Percentiles rank a stretch among this genome's conserved stretches.
Conservation (phyloP, 164 flowering plant genomes). For the Annona cherimola region DNA sequence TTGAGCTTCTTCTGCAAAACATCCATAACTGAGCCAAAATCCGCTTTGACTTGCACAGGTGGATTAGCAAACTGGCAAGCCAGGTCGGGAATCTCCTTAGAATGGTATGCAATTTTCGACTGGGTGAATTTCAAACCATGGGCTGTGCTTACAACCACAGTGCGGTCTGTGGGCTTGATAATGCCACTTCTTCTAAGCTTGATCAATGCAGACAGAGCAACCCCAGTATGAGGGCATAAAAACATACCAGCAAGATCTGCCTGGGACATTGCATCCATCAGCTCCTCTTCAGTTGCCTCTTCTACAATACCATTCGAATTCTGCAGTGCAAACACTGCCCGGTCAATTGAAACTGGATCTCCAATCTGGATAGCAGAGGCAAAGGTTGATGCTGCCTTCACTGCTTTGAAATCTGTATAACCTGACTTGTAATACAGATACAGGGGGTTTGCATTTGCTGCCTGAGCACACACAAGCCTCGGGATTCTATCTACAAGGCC, state of each 20-base stretch:
- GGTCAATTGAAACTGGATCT: conserved; percentile 84
- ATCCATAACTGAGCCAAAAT: conserved; percentile 70
- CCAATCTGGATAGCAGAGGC: conserved; percentile 95
- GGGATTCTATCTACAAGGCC: conserved; percentile 75
- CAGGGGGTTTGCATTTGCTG: conserved; percentile 88
- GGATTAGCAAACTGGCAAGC: conserved; percentile 58
- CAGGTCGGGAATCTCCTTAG: conserved; percentile 48
- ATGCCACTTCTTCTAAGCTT: conserved; percentile 75
- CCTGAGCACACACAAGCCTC: conserved; percentile 83
- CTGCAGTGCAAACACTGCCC: conserved; percentile 72
- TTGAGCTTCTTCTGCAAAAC: conserved; percentile 41
- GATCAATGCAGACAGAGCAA: conserved; percentile 68
- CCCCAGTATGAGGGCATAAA: conserved; percentile 89
- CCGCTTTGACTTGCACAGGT: conserved; percentile 54
- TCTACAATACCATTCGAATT: conserved; percentile 81
- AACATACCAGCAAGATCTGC: conserved; percentile 93
- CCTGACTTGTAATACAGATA: conserved; percentile 66
- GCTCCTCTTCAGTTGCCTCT: conserved; percentile 85
- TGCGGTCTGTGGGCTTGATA: conserved; percentile 53
- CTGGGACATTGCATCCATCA: conserved; percentile 83
- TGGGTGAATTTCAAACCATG: conserved; percentile 92
- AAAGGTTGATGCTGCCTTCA: conserved; percentile 67
- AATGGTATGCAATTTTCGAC: conserved; percentile 78
- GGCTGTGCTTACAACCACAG: conserved; percentile 93
- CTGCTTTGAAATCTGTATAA: conserved; percentile 50